Evolutionary conservation across 352 stramenopile genomes (phyloP).

Genomic region (Stephanocyclus meneghinianus): DNA sequence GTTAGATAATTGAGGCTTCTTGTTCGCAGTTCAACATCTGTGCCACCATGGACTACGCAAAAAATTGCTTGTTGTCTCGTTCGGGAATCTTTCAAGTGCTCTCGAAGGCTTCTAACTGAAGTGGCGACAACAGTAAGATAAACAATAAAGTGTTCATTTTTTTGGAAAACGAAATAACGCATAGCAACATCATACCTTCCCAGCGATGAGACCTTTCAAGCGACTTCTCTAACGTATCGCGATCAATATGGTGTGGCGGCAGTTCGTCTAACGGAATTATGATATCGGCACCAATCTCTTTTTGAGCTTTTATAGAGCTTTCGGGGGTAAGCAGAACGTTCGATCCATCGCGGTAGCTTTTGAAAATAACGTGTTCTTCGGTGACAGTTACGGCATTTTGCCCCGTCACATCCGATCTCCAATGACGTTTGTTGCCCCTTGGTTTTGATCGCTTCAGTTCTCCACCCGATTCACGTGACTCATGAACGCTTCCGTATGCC

Average conservation of each 20-base stretch:
- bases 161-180: no score
- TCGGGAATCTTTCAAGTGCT: slow-evolving; percentile 79
- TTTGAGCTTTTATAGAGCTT: slow-evolving; percentile 85
- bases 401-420: slow-evolving; percentile 39
- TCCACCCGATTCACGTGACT: slow-evolving; percentile 78
- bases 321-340: slow-evolving; percentile 86
- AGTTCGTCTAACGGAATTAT: slow-evolving; percentile 88
- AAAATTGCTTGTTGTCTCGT: slow-evolving; percentile 84
- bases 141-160: no score
- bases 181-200: slow-evolving; percentile 44
- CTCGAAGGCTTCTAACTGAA: slow-evolving; percentile 68
- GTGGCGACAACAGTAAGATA: no score
- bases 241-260: slow-evolving; percentile 84
- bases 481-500: slow-evolving; percentile 82
- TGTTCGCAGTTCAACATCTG: slow-evolving; percentile 84
- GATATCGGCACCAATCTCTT: slow-evolving; percentile 82
- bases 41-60: slow-evolving; percentile 85
- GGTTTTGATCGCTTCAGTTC: slow-evolving; percentile 63
- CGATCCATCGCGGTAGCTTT: slow-evolving; percentile 85
- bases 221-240: slow-evolving; percentile 68
- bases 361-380: slow-evolving; percentile 78
- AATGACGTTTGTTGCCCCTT: slow-evolving; percentile 22
- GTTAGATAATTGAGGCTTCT: slow-evolving; percentile 84
- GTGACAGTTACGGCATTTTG: slow-evolving; percentile 64
- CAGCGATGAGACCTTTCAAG: slow-evolving; percentile 86